Evolutionary conservation across 345 rosid genomes (phyloP).

Genomic region (Corymbia maculata): DNA sequence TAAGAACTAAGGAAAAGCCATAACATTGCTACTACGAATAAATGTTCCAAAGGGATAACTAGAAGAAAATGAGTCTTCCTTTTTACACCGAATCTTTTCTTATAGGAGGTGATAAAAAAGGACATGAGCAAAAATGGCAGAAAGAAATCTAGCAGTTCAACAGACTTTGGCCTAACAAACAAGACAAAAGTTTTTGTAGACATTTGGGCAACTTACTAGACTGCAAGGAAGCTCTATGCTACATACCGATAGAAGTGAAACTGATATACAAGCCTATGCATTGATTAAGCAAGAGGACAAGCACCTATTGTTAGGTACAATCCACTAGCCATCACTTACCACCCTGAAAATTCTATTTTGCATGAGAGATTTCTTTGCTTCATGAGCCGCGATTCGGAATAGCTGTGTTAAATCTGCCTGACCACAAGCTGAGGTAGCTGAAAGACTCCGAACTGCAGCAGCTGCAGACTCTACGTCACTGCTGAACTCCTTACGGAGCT

Average conservation of each 20-base stretch:
- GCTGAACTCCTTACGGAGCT: conserved; percentile 82
- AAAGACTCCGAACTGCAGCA: conserved; percentile 50
- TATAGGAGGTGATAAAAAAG: background rate
- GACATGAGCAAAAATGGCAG: background rate
- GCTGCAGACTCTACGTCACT: conserved; percentile 58
- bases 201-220: background rate
- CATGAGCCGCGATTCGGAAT: conserved; percentile 74
- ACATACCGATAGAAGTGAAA: background rate
- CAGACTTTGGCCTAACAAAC: background rate
- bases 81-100: background rate
- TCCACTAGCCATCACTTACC: conserved; percentile 32
- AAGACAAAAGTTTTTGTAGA: background rate
- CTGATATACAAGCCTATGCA: background rate
- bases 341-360: conserved; percentile 75
- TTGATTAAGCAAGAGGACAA: background rate
- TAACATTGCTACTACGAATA: background rate
- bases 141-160: background rate
- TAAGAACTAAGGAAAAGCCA: background rate
- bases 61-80: background rate
- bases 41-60: background rate
- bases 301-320: background rate
- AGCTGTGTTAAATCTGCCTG: conserved; percentile 85
- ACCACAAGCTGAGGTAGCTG: conserved; percentile 48
- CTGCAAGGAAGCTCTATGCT: background rate
- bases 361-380: conserved; percentile 61